These are phyloP conservation scores for Plectranthus barbatus DNA, from an alignment of 257 asterid genomes.

Conservation along the genomic window DNA sequence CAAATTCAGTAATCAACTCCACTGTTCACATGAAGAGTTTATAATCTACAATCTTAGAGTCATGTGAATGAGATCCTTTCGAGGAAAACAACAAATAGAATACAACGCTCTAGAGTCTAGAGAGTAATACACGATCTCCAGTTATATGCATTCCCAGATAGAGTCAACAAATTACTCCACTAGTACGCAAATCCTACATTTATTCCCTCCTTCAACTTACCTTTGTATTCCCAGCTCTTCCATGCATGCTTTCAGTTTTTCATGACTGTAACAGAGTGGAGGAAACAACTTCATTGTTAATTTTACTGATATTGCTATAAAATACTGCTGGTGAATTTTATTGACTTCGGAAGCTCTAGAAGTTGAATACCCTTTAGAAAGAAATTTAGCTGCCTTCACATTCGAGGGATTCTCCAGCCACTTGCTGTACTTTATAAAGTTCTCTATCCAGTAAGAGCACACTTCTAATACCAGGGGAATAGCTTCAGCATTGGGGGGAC, in stretches of 20 bases:
- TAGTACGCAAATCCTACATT: background rate
- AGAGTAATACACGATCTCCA: conserved; percentile 2
- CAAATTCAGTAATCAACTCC: conserved; percentile 19
- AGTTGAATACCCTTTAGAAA: conserved; percentile 70
- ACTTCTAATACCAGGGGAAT: conserved; percentile 66
- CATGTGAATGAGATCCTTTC: background rate
- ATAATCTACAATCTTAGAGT: conserved; percentile 10
- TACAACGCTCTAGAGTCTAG: conserved; percentile 4
- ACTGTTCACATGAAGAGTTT: conserved; percentile 5
- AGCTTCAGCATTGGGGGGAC: conserved; percentile 72
- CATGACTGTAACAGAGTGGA: conserved; percentile 54
- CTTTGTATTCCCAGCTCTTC: conserved; percentile 64
- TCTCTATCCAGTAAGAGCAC: conserved; percentile 91
- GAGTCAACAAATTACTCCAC: background rate
- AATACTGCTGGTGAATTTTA: background rate
- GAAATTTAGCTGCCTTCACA: conserved; percentile 85
- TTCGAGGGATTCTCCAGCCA: conserved; percentile 83
- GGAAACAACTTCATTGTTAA: conserved; percentile 14
- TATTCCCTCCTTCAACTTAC: conserved; percentile 44
- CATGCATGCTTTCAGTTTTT: conserved; percentile 60
- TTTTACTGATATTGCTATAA: background rate
- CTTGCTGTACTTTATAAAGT: conserved; percentile 84
- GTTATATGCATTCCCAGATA: conserved; percentile 3
- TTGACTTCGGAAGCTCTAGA: conserved; percentile 9
- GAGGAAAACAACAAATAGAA: background rate